Conservation (phyloP, 2,329 filamentous ascomycete genomes). For the Botrytis tulipae region DNA sequence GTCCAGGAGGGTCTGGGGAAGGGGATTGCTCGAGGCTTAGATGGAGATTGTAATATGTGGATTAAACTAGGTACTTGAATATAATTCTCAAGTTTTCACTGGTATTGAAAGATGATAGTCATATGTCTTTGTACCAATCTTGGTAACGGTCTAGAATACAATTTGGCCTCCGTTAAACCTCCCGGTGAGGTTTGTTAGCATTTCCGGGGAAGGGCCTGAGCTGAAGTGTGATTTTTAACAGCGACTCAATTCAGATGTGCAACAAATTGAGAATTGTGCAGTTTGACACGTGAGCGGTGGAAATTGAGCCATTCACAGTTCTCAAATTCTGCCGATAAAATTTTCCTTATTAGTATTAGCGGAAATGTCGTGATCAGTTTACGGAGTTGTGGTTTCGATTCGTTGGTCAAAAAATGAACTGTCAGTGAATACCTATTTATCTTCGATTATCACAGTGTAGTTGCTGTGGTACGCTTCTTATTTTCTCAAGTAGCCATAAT, state of each 20-base stretch:
- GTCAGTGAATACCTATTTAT: neutral
- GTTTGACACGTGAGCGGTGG: neutral
- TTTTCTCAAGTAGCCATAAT: neutral
- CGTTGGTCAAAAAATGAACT: neutral
- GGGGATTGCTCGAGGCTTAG: neutral
- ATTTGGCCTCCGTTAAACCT: neutral
- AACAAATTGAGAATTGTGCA: neutral
- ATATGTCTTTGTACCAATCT: neutral
- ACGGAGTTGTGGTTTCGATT: neutral
- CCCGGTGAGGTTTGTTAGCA: neutral
- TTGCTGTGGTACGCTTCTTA: neutral
- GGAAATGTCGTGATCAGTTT: neutral
- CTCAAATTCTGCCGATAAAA: neutral
- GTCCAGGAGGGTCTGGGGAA: neutral
- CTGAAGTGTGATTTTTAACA: neutral
- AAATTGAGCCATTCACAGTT: fast-evolving
- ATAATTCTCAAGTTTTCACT: neutral
- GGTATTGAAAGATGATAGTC: neutral
- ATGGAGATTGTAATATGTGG: neutral
- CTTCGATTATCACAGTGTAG: neutral
- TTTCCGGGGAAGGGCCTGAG: neutral
- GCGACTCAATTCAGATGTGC: neutral
- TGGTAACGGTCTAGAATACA: neutral
- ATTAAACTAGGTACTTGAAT: neutral
- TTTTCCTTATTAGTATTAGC: neutral